Conservation (phyloP, 2,329 filamentous ascomycete species). For the Sordariomycetes sp. region DNA sequence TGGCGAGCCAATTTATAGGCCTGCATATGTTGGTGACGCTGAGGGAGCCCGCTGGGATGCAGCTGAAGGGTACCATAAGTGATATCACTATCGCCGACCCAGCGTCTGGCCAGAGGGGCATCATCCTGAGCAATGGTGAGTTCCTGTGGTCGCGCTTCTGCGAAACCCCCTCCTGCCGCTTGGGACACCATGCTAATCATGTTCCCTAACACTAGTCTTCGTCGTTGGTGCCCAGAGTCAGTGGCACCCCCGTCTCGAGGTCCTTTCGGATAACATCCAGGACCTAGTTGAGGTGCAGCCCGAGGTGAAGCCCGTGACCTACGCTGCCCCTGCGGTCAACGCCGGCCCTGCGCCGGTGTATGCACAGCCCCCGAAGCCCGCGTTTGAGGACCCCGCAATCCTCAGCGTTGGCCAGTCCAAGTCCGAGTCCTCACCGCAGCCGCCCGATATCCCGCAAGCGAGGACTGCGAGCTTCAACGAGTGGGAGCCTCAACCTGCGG, state of each 20-base stretch:
- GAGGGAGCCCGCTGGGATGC: constrained; percentile 50
- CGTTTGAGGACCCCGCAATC: constrained; percentile 75
- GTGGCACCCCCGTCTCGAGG: constrained; percentile 20
- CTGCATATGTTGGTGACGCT: constrained; percentile 67
- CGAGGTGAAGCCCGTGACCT: constrained; percentile 16
- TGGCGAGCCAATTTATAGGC: constrained; percentile 59
- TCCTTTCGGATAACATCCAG: constrained; percentile 20
- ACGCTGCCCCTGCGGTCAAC: constrained; percentile 14
- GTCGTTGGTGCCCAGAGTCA: constrained; percentile 30
- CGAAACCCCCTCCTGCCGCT: not conserved
- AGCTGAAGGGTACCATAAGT: constrained; percentile 60
- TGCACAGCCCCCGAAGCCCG: constrained; percentile 15
- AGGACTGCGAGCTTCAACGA: not conserved
- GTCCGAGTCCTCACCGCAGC: not conserved
- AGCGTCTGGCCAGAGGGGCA: constrained; percentile 46
- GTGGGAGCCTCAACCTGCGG: not conserved
- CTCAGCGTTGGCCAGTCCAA: constrained; percentile 42
- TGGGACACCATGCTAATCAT: constrained; percentile 7
- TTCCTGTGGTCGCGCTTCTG: constrained; percentile 3
- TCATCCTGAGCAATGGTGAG: constrained; percentile 64
- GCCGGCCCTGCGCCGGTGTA: constrained; percentile 13
- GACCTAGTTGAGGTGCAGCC: constrained; percentile 29
- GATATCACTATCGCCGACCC: constrained; percentile 31
- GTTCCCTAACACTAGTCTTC: constrained; percentile 20
- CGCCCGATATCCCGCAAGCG: not conserved